Conservation (phyloP, 2,329 filamentous ascomycete genomes). For the Rhinocladiella mackenziei region DNA sequence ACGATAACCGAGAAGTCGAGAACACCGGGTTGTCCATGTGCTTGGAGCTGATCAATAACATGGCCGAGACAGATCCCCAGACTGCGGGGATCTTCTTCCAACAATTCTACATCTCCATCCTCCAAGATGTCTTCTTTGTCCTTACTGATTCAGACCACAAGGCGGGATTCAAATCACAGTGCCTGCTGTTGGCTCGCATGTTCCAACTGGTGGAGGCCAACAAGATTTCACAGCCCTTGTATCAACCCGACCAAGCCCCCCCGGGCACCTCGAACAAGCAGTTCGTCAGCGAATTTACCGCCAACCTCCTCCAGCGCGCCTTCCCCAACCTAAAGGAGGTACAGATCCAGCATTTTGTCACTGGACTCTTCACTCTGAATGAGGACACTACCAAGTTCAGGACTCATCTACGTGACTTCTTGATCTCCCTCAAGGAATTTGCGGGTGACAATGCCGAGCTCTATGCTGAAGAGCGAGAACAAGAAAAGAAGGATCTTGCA, state of each 20-base stretch:
- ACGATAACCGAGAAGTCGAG: slow-evolving; percentile 97
- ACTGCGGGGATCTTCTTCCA: slow-evolving; percentile 97
- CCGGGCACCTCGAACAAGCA: slow-evolving; percentile 83
- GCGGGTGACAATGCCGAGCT: slow-evolving; percentile 92
- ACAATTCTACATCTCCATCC: slow-evolving; percentile 90
- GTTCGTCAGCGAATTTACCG: slow-evolving; percentile 84
- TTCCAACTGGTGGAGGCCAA: slow-evolving; percentile 90
- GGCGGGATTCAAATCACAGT: slow-evolving; percentile 97
- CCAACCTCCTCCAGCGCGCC: slow-evolving; percentile 76
- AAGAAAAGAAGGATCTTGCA: slow-evolving; percentile 79
- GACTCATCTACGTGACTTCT: slow-evolving; percentile 89
- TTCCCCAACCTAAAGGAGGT: slow-evolving; percentile 88
- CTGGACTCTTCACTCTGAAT: slow-evolving; percentile 82
- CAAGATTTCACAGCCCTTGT: slow-evolving; percentile 91
- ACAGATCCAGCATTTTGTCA: slow-evolving; percentile 87
- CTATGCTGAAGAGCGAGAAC: slow-evolving; percentile 90
- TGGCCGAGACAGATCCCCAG: slow-evolving; percentile 80
- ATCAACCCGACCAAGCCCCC: slow-evolving; percentile 75
- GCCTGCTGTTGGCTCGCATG: slow-evolving; percentile 86
- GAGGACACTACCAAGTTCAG: slow-evolving; percentile 92
- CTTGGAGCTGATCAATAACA: slow-evolving; percentile 93
- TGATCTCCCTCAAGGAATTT: slow-evolving; percentile 96
- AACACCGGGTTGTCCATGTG: slow-evolving; percentile 97
- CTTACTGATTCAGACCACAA: slow-evolving; percentile 97
- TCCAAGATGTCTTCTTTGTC: slow-evolving; percentile 98